Evolutionary conservation across 805 yeast genomes (phyloP), one percentile per base, ranked within the genome.

Genomic region (Yamadazyma endophytica): DNA sequence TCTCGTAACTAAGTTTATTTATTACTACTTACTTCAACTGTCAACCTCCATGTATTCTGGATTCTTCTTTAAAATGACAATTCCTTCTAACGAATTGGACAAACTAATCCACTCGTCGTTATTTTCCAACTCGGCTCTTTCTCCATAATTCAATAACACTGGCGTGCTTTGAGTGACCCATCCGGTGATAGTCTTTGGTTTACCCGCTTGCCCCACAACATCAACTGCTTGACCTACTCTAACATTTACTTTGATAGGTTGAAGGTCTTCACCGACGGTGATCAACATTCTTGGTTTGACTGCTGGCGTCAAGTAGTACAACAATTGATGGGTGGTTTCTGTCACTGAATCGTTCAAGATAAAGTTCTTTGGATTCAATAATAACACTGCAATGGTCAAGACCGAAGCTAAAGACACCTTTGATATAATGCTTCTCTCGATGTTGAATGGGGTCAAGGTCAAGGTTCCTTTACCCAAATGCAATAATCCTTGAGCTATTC

Each of bases 131-230:
- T 92, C 99, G 0, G 98, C 99, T 41, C 97, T 74, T 59, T 92
- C 99, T 26, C 97, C 97, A 47, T 80, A 79, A 24, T 92, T 89
- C 35, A 92, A 70, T 47, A 92, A 68, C 13, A 92, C 99, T 1
- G 99, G 99, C 0, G 99, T 92, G 4, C 92, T 84, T 52, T 92
- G 98, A 1, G 99, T 92, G 13, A 92, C 97, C 98, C 98, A 92
- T 21, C 99, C 99, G 4, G 99, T 92, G 28, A 92, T 92, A 9
- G 97, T 89, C 70, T 92, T 92, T 29, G 98, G 99, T 48, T 86
- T 87, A 65, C 99, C 99, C 0, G 97, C 99, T 59, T 90, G 97
- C 20, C 98, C 99, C 40, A 92, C 97, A 23, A 89, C 87, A 56
- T 92, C 98, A 17, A 92, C 97, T 5, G 98, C 97, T 64, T 90